phyloP scores from a whole-genome alignment of 768 basidiomycete genomes.

The Leccinum incarnatum region DNA sequence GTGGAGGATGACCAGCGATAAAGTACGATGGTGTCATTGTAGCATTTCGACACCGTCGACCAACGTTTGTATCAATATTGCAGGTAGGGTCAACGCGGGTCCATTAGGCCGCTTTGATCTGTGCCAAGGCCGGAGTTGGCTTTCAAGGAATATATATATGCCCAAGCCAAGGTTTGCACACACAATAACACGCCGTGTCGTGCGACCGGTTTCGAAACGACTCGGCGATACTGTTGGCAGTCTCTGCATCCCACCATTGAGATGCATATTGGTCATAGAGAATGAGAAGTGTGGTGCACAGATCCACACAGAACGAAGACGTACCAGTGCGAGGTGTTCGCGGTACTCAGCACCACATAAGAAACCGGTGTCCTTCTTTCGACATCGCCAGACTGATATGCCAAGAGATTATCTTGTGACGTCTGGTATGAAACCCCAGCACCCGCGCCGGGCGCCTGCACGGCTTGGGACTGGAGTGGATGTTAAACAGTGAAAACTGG shows the following conservation, averaged over 20 bases:
- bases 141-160: no score
- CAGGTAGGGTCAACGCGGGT: not conserved
- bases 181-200: no score
- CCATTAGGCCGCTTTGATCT: not conserved
- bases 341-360: not conserved
- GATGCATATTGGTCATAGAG: not conserved
- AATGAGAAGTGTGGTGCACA: not conserved
- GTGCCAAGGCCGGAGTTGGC: no score
- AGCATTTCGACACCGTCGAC: not conserved
- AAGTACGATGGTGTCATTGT: not conserved
- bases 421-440: not conserved
- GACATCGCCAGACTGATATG: not conserved
- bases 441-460: not conserved
- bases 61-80: not conserved
- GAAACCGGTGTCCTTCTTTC: not conserved
- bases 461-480: not conserved
- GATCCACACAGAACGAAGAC: not conserved
- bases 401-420: not conserved
- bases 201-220: no score
- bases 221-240: no score
- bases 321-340: not conserved
- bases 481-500: not conserved
- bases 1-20: conserved; percentile 29
- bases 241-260: not conserved
- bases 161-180: no score